phyloP scores from a whole-genome alignment of 2,329 filamentous ascomycete species.

The Knufia petricola region DNA sequence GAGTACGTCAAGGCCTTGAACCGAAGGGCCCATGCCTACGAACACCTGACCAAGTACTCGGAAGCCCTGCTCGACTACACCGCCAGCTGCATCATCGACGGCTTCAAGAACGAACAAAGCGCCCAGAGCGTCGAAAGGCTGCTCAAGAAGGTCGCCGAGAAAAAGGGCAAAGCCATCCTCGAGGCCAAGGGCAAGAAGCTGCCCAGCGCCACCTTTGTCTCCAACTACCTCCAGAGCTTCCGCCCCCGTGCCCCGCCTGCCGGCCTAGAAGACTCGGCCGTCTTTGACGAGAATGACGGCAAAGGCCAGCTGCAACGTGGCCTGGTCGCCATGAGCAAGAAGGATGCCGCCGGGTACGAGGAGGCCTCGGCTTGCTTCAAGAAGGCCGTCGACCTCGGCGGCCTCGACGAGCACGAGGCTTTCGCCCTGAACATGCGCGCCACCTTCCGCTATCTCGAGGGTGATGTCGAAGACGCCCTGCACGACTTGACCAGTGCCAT shows the following conservation, averaged over 20 bases:
- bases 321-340: slow-evolving; percentile 68
- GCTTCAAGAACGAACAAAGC: slow-evolving; percentile 83
- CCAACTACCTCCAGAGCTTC: slow-evolving; percentile 99
- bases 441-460: slow-evolving; percentile 86
- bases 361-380: slow-evolving; percentile 80
- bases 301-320: slow-evolving; percentile 80
- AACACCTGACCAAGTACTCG: slow-evolving; percentile 81
- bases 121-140: slow-evolving; percentile 85
- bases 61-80: slow-evolving; percentile 96
- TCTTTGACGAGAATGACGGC: slow-evolving; percentile 67
- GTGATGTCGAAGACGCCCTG: slow-evolving; percentile 75
- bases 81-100: slow-evolving; percentile 97
- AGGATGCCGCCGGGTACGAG: slow-evolving; percentile 84
- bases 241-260: slow-evolving; percentile 67
- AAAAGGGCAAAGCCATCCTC: slow-evolving; percentile 84
- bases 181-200: slow-evolving; percentile 72
- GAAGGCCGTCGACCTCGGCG: slow-evolving; percentile 71
- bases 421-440: slow-evolving; percentile 94
- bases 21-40: slow-evolving; percentile 90
- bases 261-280: slow-evolving; percentile 72
- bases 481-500: slow-evolving; percentile 85
- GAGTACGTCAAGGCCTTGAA: slow-evolving; percentile 98
- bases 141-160: slow-evolving; percentile 92
- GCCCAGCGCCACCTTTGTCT: slow-evolving; percentile 90
- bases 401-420: slow-evolving; percentile 73